Evolutionary conservation across 1,284 basidiomycete species (phyloP).

Genomic region (Ceratobasidium sp.): DNA sequence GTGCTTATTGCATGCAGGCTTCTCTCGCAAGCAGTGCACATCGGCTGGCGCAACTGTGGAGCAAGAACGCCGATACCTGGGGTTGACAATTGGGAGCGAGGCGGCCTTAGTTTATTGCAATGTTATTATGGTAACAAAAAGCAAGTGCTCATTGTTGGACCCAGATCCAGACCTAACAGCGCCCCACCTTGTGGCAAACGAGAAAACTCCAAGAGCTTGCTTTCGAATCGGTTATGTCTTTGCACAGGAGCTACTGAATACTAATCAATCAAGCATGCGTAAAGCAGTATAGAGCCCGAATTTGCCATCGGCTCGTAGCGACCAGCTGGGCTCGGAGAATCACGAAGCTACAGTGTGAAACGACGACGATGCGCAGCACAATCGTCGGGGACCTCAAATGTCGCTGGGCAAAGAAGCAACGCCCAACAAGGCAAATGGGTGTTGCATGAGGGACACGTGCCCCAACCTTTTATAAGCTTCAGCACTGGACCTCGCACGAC

Average conservation of each 20-base stretch:
- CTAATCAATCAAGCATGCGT: neutral
- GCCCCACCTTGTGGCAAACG: neutral
- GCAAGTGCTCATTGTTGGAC: neutral
- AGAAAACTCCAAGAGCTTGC: neutral
- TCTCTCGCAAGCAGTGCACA: neutral
- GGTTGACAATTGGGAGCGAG: neutral
- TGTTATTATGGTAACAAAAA: neutral
- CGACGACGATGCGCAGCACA: neutral
- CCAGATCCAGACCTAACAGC: neutral
- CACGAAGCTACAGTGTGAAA: neutral
- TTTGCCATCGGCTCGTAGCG: neutral
- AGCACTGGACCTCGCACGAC: slow-evolving; percentile 17
- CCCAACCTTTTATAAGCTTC: slow-evolving; percentile 33
- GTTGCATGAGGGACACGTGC: slow-evolving; percentile 40
- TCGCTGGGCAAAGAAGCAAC: slow-evolving; percentile 23
- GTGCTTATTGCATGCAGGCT: neutral
- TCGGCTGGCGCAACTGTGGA: slow-evolving; percentile 30
- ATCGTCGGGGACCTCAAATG: neutral
- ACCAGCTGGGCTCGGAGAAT: too few relatives aligned
- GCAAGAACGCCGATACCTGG: neutral
- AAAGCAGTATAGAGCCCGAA: neutral
- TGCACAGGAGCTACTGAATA: neutral
- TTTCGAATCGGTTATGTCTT: neutral
- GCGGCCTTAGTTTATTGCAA: neutral
- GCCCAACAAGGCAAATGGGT: slow-evolving; percentile 27